Evolutionary conservation across 2,329 filamentous ascomycete species (phyloP), one percentile per base, ranked within the genome.

Genomic region (Aurifilum marmelostoma): DNA sequence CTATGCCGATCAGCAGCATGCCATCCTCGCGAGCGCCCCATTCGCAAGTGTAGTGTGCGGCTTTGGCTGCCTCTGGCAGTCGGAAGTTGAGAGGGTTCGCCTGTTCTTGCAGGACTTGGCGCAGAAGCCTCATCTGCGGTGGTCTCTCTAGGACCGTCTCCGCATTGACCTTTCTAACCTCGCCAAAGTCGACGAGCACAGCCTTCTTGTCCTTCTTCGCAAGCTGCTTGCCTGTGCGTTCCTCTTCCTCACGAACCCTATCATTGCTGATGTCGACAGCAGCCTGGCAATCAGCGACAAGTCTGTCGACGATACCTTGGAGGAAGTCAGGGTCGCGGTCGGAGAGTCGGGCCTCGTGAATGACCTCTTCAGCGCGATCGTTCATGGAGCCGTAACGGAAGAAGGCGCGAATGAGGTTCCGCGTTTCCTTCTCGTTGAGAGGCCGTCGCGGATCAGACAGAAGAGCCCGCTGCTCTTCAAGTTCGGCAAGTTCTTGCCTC

Each of bases 121-220:
- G 91, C 50, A 99, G 84, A 73, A 97, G 89, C 69, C 90, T 91
- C 84, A 98, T 91, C 76, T 98, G 95, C 61, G 91, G 88, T 0
- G 96, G 95, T 11, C 97, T 91, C 74, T 98, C 95, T 14, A 97
- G 89, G 67, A 97, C 92, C 0, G 96, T 98, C 80, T 97, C 94
- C 0, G 96, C 96, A 76, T 99, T 99, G 75, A 97, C 88, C 75
- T 97, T 94, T 80, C 97, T 97, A 64, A 97, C 91, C 67, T 94
- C 93, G 60, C 92, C 91, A 80, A 94, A 97, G 77, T 98, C 94
- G 75, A 99, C 97, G 59, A 99, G 83, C 24, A 99, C 93, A 0
- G 96, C 96, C 80, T 99, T 99, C 80, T 93, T 93, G 77, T 99
- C 96, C 79, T 99, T 99, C 83, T 98, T 97, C 0, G 95, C 97